Conservation (phyloP, 2,329 filamentous ascomycete genomes). For the Coniochaeta ligniaria region DNA sequence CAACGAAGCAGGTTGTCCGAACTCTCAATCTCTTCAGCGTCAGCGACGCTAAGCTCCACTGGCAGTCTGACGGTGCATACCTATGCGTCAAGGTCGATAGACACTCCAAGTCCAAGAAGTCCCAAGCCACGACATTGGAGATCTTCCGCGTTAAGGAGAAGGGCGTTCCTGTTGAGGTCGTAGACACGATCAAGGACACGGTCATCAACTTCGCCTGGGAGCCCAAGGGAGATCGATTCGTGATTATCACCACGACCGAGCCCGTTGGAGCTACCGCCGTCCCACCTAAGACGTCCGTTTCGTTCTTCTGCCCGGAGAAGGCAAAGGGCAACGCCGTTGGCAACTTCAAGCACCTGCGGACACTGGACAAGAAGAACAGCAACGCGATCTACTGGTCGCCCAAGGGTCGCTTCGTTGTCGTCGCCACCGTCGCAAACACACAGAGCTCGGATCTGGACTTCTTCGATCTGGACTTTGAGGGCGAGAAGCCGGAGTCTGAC, state of each 20-base stretch:
- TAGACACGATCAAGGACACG: conserved; percentile 95
- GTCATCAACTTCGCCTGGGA: conserved; percentile 99
- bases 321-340: conserved; percentile 72
- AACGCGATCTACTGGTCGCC: conserved; percentile 99
- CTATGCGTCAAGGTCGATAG: conserved; percentile 98
- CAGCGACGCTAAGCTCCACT: conserved; percentile 94
- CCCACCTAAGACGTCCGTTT: conserved; percentile 85
- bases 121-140: conserved; percentile 90
- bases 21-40: conserved; percentile 98
- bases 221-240: conserved; percentile 94
- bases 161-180: conserved; percentile 95
- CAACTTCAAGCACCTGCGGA: conserved; percentile 95
- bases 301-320: conserved; percentile 97
- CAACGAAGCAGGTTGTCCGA: conserved; percentile 87
- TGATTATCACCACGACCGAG: conserved; percentile 92
- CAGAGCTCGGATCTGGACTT: conserved; percentile 96
- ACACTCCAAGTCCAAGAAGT: conserved; percentile 99
- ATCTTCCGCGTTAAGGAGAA: conserved; percentile 98
- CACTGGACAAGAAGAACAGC: conserved; percentile 97
- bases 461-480: conserved; percentile 96
- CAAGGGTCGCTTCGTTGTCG: conserved; percentile 86
- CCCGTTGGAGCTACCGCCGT: conserved; percentile 70
- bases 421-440: conserved; percentile 87
- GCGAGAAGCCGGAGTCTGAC: conserved; percentile 86
- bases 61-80: conserved; percentile 92